Conservation (phyloP, 176 grass and related monocot species). For the Coix lacrymajobi region DNA sequence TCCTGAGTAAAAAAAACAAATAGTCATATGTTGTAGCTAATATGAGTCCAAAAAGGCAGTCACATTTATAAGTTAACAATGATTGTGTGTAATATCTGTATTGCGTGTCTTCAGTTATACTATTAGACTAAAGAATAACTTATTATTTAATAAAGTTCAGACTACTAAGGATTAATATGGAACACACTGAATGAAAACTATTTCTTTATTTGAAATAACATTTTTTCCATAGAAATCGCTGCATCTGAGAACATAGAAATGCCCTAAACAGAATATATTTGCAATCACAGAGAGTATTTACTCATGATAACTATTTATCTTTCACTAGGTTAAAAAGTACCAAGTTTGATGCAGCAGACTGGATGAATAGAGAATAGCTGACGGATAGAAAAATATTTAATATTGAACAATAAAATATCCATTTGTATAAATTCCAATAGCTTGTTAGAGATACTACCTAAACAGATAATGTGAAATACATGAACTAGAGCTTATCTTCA, state of each 20-base stretch:
- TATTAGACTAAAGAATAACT: background rate
- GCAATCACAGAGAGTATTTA: background rate
- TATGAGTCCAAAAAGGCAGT: background rate
- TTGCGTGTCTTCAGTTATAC: background rate
- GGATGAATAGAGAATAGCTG: too few relatives aligned
- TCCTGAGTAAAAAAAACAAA: conserved; percentile 45
- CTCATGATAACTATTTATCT: too few relatives aligned
- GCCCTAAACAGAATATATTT: background rate
- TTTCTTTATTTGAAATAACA: background rate
- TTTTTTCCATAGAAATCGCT: background rate
- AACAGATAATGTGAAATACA: too few relatives aligned
- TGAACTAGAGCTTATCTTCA: too few relatives aligned
- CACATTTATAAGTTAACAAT: background rate
- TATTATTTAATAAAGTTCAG: background rate
- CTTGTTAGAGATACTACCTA: too few relatives aligned
- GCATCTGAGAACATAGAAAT: background rate
- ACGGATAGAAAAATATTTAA: too few relatives aligned
- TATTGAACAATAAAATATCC: too few relatives aligned
- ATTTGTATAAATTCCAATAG: too few relatives aligned
- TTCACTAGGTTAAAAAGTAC: too few relatives aligned
- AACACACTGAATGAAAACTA: background rate
- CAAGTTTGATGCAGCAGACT: too few relatives aligned
- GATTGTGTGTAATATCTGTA: background rate
- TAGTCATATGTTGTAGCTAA: background rate
- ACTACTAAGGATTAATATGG: background rate